Base-by-base conservation (phyloP, 352 stramenopile genomes). In the Phytopythium montanum region DNA sequence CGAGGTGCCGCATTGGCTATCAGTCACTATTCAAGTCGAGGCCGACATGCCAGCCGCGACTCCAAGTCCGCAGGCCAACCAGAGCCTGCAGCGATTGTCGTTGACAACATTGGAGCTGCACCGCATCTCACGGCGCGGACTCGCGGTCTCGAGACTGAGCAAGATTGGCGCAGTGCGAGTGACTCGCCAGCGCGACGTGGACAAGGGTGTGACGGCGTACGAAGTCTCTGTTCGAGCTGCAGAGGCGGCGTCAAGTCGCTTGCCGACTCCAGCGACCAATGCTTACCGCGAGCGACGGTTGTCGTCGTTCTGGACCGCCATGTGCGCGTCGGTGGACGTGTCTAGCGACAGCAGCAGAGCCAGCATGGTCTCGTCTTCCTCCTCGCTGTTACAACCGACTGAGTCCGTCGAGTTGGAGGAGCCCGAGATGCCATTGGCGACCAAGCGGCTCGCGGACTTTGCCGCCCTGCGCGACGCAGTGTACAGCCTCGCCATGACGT, bases 391-490 rank as follows among this genome's bases (percentile, higher is more conserved):
- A 25, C 41, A 26, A 48, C 41, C 41, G 19, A 10, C 12, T 14
- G 36, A 42, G 36, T 42, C 36, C 36, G 12, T 42, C 14, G 36
- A 42, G 36, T 13, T 48, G 21, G 44, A 33, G 10, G 21, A 33
- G 33, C 23, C 26, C 1, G 25, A 36, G 25, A 31, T 18, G 45
- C 23, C 10, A 5, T 26, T n/a, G 5, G n/a, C 48, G 12, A 21
- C 25, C 26, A 56, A 45, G 50, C 19, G 28, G 19, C 31, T 56
- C 16, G n/a, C 23, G 9, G 50, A 56, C n/a, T 56, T 56, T 45
- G 50, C 21, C 16, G 50, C 23, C 0, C 50, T 56, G 34, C 50
- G 33, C 50, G 36, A 19, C 50, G 33, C 45, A 33, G 50, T 56
- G 10, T 56, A 45, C 50, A 42, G 50, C 50, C 50, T 56, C 9